Evolutionary conservation across 225 moss, liverwort and hornwort genomes (phyloP), one percentile per base, ranked within the genome.

Genomic region (Physcomitrellopsis africana): DNA sequence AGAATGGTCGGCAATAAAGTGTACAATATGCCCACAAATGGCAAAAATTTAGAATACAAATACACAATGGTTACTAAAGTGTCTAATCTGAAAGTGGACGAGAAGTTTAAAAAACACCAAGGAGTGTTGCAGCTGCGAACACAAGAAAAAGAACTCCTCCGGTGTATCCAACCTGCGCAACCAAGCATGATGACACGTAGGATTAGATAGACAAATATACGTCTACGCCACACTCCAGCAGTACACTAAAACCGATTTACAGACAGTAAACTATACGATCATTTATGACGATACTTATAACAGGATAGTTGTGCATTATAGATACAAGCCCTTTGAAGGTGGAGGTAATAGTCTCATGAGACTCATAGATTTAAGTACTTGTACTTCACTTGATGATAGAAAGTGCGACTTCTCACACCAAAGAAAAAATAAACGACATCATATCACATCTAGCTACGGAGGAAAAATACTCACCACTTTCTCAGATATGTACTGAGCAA

Each of bases 401-500:
- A 37, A 37, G 5, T 37, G 32, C 3, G 32, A 37, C 7, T 37
- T 37, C 7, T 7, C 1, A 37, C 7, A 37, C 4, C 1, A 37
- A 4, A 37, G 32, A 37, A 37, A 4, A 4, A 37, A 37, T 2
- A 4, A 7, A 37, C 1, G 32, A 37, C 1, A 37, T 37, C 29
- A 49, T 14, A 27, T 41, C 18, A 19, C 18, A 54, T 57, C n/a
- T 24, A 52, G 14, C 8, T 9, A 41, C 3, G 23, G 4, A 45
- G 56, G 8, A 9, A 22, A 69, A 71, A n/a, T 29, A 29, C 78
- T 27, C 80, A 90, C 90, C 81, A 91, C 86, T 82, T 93, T 99
- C 75, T 99, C 99, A 24, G 99, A 99, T 46, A 99, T 86, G 78
- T 99, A 90, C 80, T 89, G 87, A 13, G 99, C 89, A 72, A 99